Percentiles rank a stretch among this genome's conserved stretches.
These are phyloP conservation scores for Trichomonascaceae sp. DNA, from an alignment of 1,139 yeast species.

Conservation along the genomic window DNA sequence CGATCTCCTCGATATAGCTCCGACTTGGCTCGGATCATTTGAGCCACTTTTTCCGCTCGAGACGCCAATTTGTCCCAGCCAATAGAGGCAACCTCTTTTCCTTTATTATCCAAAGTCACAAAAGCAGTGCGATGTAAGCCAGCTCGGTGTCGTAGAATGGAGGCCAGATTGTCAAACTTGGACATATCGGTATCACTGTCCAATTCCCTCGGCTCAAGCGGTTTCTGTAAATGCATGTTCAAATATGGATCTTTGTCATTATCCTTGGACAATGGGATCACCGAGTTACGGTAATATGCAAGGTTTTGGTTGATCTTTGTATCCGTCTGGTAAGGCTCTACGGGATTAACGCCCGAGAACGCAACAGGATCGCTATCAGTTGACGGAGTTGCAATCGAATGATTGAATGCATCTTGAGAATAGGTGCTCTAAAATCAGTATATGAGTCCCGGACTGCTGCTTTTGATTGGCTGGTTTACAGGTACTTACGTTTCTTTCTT, in stretches of 20 bases:
- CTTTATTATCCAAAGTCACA: slow-evolving; percentile 64
- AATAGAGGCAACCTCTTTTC: slow-evolving; percentile 70
- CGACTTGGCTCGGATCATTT: slow-evolving; percentile 71
- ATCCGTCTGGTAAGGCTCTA: background rate
- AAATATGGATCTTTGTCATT: background rate
- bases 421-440: slow-evolving; percentile 2
- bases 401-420: slow-evolving; percentile 3
- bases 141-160: slow-evolving; percentile 69
- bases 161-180: slow-evolving; percentile 55
- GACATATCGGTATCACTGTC: slow-evolving; percentile 32
- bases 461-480: background rate
- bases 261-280: slow-evolving; percentile 4
- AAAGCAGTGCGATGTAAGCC: slow-evolving; percentile 59
- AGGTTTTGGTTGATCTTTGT: background rate
- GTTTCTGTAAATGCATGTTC: slow-evolving; percentile 31
- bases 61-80: slow-evolving; percentile 88
- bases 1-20: slow-evolving; percentile 74
- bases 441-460: background rate
- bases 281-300: slow-evolving; percentile 6
- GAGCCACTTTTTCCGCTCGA: slow-evolving; percentile 83
- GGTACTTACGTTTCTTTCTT: background rate
- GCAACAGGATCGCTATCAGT: background rate
- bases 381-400: background rate
- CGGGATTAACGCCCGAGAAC: background rate
- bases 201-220: slow-evolving; percentile 39